Percentiles rank a stretch among this genome's conserved stretches.
These are phyloP conservation scores for Gaeumannomyces tritici DNA, from an alignment of 2,329 filamentous ascomycete genomes.

Conservation along the genomic window DNA sequence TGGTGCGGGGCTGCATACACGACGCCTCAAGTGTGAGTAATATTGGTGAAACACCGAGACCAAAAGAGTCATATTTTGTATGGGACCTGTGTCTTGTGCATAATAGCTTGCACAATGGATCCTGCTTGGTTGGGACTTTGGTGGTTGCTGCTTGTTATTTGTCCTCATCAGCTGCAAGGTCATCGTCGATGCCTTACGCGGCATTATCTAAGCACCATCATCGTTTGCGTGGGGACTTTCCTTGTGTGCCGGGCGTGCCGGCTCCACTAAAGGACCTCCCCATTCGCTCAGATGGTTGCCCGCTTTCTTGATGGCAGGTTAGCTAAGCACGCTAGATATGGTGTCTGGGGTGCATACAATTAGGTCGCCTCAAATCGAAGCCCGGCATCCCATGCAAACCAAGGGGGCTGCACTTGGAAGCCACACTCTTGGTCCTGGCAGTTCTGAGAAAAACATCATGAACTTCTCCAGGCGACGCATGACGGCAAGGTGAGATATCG, in stretches of 20 bases:
- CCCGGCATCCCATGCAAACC: background rate
- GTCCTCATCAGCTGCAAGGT: background rate
- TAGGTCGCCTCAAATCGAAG: background rate
- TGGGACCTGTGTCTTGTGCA: background rate
- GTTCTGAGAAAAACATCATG: background rate
- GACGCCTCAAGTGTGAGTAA: background rate
- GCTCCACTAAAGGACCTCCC: background rate
- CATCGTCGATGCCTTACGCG: background rate
- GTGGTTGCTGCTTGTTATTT: background rate
- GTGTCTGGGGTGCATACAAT: background rate
- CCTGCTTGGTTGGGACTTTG: background rate
- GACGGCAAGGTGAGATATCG: background rate
- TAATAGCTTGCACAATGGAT: background rate
- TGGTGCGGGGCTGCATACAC: too few species aligned
- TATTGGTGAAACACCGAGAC: background rate
- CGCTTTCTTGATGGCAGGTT: background rate
- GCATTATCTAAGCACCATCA: too few species aligned
- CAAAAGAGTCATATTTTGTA: background rate
- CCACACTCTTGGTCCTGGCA: too few species aligned
- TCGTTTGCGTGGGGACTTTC: too few species aligned
- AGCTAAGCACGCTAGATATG: background rate
- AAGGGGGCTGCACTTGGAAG: background rate
- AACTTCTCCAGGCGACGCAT: background rate
- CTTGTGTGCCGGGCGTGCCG: too few species aligned
- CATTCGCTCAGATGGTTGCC: too few species aligned